Evolutionary conservation across 768 basidiomycete genomes (phyloP), one percentile per base, ranked within the genome.

Genomic region (Leucocoprinus birnbaumii): DNA sequence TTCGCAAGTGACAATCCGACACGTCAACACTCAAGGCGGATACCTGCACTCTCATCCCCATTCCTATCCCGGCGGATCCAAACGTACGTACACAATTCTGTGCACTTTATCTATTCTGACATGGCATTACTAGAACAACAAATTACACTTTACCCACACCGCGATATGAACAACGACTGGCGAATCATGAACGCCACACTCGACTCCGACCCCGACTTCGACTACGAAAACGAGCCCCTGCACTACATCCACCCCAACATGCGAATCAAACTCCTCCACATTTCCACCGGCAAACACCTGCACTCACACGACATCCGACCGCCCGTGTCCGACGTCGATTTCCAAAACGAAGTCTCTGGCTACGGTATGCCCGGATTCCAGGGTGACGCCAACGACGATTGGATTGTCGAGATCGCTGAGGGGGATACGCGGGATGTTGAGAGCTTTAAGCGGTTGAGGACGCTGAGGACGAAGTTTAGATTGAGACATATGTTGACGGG

Each of bases 1-100:
- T 24, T 97, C 94, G 0, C 73, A 78, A 41, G 74, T 99, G 37
- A 78, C 89, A 2, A 78, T 99, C 35, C 87, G 94, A 47, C 97
- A 98, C 66, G 71, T 94, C 44, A 94, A 98, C 66, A 99, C 97
- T 0, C 96, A 99, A 70, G 97, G 97, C 24, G 97, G 97, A n/a
- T 99, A 98, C 67, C 74, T 99, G 11, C 97, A 99, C 69, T 98
- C 97, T 0, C 97, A 99, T 70, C 56, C 82, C 1, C 93, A 96
- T 65, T 84, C 81, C 49, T 99, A 96, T 65, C 97, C 96, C 0
- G 80, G 77, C 31, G 97, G 97, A 22, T 93, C 89, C 65, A 81
- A 89, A 70, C 97, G 95, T 97, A 69, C 21, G 8, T 45, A 13
- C 22, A 19, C 16, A 21, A 18, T 25, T 18, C 19, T 21, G n/a